A percentile compares a stretch with the other conserved stretches of the same genome.
phyloP scores from a whole-genome alignment of 345 rosid genomes.

The Eucalyptus guilfoylei region DNA sequence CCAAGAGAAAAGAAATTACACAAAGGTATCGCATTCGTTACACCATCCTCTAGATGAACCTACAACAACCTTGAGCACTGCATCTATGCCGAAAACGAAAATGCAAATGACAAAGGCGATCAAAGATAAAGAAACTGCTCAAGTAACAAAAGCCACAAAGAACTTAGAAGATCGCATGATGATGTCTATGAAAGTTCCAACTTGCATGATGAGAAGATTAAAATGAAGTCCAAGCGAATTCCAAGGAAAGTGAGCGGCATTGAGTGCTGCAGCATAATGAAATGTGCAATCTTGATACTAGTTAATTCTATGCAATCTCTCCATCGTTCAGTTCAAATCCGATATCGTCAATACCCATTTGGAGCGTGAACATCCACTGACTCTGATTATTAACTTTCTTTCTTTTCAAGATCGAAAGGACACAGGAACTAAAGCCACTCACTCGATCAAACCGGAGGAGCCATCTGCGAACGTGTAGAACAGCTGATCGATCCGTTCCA shows the following conservation, averaged over 20 bases:
- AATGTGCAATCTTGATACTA: background rate
- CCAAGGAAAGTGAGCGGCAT: background rate
- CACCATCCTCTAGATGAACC: background rate
- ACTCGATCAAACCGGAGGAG: slow-evolving; percentile 83
- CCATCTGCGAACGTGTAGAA: slow-evolving; percentile 55
- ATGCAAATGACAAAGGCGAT: background rate
- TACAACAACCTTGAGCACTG: background rate
- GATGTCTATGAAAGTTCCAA: background rate
- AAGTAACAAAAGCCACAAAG: background rate
- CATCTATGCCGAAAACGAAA: background rate
- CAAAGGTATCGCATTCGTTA: background rate
- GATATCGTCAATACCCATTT: background rate
- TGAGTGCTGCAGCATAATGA: background rate
- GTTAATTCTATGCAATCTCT: background rate
- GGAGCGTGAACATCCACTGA: background rate
- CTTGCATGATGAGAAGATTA: background rate
- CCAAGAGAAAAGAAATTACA: background rate
- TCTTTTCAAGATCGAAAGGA: background rate
- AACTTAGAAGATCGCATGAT: background rate
- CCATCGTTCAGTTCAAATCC: background rate
- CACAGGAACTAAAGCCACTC: slow-evolving; percentile 15
- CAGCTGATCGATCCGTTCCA: slow-evolving; percentile 81
- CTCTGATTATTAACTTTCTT: background rate
- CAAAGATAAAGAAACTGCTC: background rate
- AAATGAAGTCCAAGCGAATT: background rate